Evolutionary conservation across 2,329 filamentous ascomycete genomes (phyloP).

Genomic region (Periglandula ipomoeae): DNA sequence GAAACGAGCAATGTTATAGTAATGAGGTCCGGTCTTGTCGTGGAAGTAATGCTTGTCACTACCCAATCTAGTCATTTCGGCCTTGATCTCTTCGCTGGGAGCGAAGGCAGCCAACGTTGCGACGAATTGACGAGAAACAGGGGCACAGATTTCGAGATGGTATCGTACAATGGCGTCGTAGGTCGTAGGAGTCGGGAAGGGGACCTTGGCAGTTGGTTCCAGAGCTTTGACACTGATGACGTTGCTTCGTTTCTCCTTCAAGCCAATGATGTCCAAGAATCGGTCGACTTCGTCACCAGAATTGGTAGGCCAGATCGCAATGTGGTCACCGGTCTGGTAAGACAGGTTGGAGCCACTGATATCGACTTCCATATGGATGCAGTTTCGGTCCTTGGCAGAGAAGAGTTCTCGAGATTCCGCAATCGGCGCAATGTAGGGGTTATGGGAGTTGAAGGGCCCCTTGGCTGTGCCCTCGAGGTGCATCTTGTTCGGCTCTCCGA

Average conservation of each 20-base stretch:
- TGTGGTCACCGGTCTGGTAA: constrained; percentile 95
- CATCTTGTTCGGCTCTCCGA: constrained; percentile 93
- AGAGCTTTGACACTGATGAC: constrained; percentile 86
- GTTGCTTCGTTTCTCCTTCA: constrained; percentile 65
- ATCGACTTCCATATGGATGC: constrained; percentile 91
- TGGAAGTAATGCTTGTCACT: constrained; percentile 95
- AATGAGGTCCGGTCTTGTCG: constrained; percentile 68
- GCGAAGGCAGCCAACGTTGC: constrained; percentile 82
- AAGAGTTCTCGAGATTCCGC: constrained; percentile 87
- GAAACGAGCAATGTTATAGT: constrained; percentile 83
- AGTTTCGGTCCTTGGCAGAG: constrained; percentile 82
- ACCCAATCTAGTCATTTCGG: constrained; percentile 81
- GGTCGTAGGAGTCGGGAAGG: constrained; percentile 93
- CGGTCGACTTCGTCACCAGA: constrained; percentile 85
- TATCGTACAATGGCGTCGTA: constrained; percentile 91
- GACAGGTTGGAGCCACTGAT: constrained; percentile 79
- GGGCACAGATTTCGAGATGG: constrained; percentile 92
- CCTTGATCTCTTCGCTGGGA: constrained; percentile 73
- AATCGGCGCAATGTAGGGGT: constrained; percentile 93
- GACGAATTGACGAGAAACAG: constrained; percentile 92
- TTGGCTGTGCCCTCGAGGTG: constrained; percentile 78
- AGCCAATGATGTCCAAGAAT: constrained; percentile 70
- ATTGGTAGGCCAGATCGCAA: constrained; percentile 96
- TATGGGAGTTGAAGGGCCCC: constrained; percentile 92
- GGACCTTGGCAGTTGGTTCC: constrained; percentile 92